These are phyloP conservation scores for Lepidium campestre DNA, from an alignment of 441 rosid genomes.

Conservation along the genomic window DNA sequence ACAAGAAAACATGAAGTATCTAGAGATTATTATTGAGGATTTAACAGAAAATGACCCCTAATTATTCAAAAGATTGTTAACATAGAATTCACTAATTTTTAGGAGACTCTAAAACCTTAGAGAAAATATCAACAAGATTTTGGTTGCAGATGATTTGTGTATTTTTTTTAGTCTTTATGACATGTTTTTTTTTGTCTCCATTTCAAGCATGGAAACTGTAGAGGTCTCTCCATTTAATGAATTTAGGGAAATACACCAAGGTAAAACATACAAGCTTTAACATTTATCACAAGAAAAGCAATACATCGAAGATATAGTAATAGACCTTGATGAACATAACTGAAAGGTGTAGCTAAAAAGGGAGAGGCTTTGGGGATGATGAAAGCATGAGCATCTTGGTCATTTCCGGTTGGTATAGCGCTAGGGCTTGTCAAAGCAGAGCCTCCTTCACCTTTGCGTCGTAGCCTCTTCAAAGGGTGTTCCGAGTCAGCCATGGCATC, in stretches of 20 bases:
- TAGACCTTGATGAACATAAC: slow-evolving; percentile 51
- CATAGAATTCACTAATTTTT: no score
- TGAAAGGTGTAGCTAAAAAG: slow-evolving; percentile 31
- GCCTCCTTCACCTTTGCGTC: slow-evolving; percentile 49
- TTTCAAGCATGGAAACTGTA: slow-evolving; percentile 22
- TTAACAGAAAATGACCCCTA: no score
- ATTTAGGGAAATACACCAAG: slow-evolving; percentile 27
- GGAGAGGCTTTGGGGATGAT: slow-evolving; percentile 63
- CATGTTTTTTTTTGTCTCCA: slow-evolving; percentile 1
- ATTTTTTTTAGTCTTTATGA: no score
- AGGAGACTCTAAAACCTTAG: no score
- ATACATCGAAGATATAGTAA: background rate
- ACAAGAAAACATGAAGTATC: no score
- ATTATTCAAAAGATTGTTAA: no score
- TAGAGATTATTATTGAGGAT: no score
- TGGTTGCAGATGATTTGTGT: no score
- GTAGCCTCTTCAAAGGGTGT: slow-evolving; percentile 64
- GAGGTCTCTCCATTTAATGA: slow-evolving; percentile 20
- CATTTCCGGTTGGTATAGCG: slow-evolving; percentile 19
- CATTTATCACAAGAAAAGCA: slow-evolving; percentile 1
- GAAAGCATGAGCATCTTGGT: slow-evolving; percentile 24
- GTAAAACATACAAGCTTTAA: slow-evolving; percentile 9
- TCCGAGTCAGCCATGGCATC: slow-evolving; percentile 39
- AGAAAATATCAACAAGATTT: no score
- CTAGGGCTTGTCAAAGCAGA: slow-evolving; percentile 24